Conservation (phyloP, 495 filamentous ascomycete species). For the Talaromyces thailandensis region DNA sequence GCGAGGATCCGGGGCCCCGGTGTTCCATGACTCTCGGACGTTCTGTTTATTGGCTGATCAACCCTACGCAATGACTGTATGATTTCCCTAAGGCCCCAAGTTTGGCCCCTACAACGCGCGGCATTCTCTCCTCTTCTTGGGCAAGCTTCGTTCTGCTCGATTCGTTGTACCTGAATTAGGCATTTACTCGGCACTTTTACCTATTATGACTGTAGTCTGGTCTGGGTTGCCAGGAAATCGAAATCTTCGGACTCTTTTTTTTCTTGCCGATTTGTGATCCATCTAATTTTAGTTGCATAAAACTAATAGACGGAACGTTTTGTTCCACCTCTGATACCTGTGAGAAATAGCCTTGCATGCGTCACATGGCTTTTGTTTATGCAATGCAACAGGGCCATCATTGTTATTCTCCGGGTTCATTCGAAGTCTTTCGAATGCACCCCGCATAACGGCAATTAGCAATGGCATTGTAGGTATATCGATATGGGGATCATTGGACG, state of each 20-base stretch:
- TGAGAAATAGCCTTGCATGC: neutral
- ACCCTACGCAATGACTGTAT: neutral
- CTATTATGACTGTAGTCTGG: neutral
- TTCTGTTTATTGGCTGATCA: neutral
- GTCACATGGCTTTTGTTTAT: neutral
- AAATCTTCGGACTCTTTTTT: neutral
- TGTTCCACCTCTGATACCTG: neutral
- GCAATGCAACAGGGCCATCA: neutral
- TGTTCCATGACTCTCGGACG: neutral
- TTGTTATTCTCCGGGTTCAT: neutral
- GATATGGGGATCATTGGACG: neutral
- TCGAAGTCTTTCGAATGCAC: neutral
- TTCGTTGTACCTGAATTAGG: neutral
- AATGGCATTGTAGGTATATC: neutral
- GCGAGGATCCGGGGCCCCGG: neutral
- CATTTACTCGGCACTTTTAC: neutral
- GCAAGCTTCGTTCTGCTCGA: neutral
- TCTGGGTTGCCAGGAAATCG: neutral
- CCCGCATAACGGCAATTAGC: neutral
- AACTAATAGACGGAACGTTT: neutral
- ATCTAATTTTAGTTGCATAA: neutral
- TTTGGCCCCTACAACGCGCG: neutral
- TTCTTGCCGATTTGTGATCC: neutral
- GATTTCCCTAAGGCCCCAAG: neutral
- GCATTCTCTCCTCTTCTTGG: neutral